A percentile compares a stretch with the other conserved stretches of the same genome.
phyloP scores from a whole-genome alignment of 352 stramenopile species.

The Phytophthora megakarya region DNA sequence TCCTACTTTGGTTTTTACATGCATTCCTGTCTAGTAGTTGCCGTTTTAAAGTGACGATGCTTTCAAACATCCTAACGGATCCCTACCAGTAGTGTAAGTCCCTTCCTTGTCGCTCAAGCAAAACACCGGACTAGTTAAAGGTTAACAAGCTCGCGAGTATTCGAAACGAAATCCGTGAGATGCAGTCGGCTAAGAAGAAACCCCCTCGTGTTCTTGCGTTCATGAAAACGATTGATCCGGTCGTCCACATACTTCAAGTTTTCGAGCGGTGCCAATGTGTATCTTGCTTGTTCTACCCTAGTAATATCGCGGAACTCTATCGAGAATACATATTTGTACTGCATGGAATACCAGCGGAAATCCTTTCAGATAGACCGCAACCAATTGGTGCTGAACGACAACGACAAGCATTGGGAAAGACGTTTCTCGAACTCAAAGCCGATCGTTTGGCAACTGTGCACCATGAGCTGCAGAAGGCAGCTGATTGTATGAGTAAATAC shows the following conservation, averaged over 20 bases:
- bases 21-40: no score
- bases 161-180: no score
- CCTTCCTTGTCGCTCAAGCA: no score
- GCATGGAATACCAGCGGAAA: not conserved
- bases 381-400: not conserved
- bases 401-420: not conserved
- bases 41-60: no score
- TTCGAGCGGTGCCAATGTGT: not conserved
- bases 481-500: not conserved
- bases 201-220: not conserved
- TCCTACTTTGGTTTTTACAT: no score
- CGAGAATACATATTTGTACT: not conserved
- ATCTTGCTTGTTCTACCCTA: not conserved
- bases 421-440: not conserved
- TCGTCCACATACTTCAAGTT: conserved; percentile 1
- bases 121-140: no score
- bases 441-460: not conserved
- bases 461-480: not conserved
- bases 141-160: no score
- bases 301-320: not conserved
- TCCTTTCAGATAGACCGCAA: not conserved
- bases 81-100: no score
- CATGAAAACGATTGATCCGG: not conserved
- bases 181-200: not conserved
- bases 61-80: no score